These are phyloP conservation scores for Trichoderma gamsii DNA, from an alignment of 495 filamentous ascomycete genomes.

Conservation along the genomic window DNA sequence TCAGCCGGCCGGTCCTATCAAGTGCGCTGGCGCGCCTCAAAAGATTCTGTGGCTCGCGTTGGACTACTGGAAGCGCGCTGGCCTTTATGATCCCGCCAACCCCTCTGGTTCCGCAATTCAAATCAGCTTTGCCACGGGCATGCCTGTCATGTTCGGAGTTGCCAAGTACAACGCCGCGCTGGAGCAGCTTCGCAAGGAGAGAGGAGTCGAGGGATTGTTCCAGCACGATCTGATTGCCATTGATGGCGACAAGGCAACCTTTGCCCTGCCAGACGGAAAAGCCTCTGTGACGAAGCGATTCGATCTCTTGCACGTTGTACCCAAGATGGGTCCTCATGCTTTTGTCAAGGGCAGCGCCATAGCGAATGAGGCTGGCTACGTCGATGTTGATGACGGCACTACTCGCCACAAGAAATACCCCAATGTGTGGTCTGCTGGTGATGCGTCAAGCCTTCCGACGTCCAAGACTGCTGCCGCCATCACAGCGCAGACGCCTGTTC, in stretches of 20 bases:
- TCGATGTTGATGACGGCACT: conserved; percentile 57
- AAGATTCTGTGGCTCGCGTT: conserved; percentile 68
- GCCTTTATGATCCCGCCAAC: conserved; percentile 46
- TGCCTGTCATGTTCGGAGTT: conserved; percentile 61
- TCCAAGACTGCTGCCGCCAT: conserved; percentile 65
- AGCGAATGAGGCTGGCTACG: conserved; percentile 56
- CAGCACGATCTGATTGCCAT: conserved; percentile 59
- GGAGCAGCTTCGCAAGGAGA: conserved; percentile 54
- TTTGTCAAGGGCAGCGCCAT: conserved; percentile 54
- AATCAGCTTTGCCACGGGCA: conserved; percentile 58
- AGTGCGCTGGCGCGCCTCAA: conserved; percentile 65
- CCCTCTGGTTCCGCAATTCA: conserved; percentile 44
- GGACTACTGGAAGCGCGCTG: conserved; percentile 57
- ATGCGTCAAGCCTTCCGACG: conserved; percentile 60
- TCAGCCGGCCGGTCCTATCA: conserved; percentile 58
- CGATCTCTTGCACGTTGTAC: conserved; percentile 54
- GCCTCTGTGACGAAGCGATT: conserved; percentile 47
- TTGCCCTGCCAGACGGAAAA: conserved; percentile 41
- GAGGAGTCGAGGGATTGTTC: conserved; percentile 61
- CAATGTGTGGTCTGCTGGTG: conserved; percentile 66
- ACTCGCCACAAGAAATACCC: conserved; percentile 55
- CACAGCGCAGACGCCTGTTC: conserved; percentile 55
- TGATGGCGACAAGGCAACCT: conserved; percentile 51
- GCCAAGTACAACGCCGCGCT: conserved; percentile 60
- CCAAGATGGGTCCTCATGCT: conserved; percentile 56